phyloP scores from a whole-genome alignment of 306 rosid genomes.

The Gynostemma pentaphyllum region DNA sequence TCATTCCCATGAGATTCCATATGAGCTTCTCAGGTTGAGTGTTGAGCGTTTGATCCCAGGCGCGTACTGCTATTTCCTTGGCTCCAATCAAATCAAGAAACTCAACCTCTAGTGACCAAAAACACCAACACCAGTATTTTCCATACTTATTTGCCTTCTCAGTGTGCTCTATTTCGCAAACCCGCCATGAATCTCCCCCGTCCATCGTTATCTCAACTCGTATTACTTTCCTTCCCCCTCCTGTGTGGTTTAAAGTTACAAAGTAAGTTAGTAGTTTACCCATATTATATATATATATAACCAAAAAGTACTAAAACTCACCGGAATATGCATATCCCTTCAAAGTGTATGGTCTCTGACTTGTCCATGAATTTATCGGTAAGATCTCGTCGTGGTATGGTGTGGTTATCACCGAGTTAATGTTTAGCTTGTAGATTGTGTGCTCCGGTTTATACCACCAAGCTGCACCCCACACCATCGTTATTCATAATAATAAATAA shows the following conservation, averaged over 20 bases:
- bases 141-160: conserved; percentile 68
- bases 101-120: conserved; percentile 74
- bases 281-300: too few relatives aligned
- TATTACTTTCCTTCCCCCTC: conserved; percentile 82
- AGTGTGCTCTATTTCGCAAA: conserved; percentile 36
- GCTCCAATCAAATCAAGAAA: conserved; percentile 46
- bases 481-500: too few relatives aligned
- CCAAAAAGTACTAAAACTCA: conserved; percentile 22
- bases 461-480: conserved; percentile 22
- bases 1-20: conserved; percentile 94
- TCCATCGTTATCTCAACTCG: conserved; percentile 74
- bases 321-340: conserved; percentile 83
- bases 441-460: conserved; percentile 91
- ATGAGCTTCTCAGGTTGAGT: conserved; percentile 81
- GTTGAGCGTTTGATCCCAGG: conserved; percentile 75
- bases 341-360: conserved; percentile 46
- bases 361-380: conserved; percentile 69
- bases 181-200: conserved; percentile 65
- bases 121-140: conserved; percentile 89
- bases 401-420: conserved; percentile 74
- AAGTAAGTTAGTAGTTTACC: too few relatives aligned
- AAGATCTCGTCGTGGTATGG: conserved; percentile 79
- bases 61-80: conserved; percentile 63
- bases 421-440: conserved; percentile 56
- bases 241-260: too few relatives aligned